Conservation (phyloP, 768 basidiomycete genomes). For the Auricularia cornea region DNA sequence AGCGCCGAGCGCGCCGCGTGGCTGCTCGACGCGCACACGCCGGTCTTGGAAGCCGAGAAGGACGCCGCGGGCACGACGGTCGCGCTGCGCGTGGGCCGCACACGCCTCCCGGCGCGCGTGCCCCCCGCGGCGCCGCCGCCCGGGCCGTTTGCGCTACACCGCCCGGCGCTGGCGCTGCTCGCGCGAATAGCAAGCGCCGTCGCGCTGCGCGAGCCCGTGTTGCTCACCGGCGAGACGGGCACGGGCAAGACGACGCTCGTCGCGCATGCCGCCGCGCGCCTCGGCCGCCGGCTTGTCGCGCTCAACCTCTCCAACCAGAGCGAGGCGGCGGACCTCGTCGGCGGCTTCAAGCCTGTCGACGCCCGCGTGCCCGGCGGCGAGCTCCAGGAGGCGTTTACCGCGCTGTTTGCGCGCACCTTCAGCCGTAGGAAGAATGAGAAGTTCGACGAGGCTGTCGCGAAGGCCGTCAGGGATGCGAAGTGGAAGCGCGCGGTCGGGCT, state of each 20-base stretch:
- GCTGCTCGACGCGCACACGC: constrained; percentile 56
- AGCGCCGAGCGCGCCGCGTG: constrained; percentile 63
- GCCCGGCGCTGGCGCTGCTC: constrained; percentile 70
- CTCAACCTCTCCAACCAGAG: constrained; percentile 96
- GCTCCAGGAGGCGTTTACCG: constrained; percentile 66
- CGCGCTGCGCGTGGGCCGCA: constrained; percentile 55
- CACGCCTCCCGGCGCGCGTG: constrained; percentile 42
- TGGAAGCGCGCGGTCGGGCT: constrained; percentile 80
- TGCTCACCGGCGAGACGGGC: constrained; percentile 97
- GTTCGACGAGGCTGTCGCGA: constrained; percentile 73
- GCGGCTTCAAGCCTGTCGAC: constrained; percentile 95
- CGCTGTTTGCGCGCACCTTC: constrained; percentile 78
- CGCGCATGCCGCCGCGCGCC: constrained; percentile 74
- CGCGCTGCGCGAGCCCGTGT: constrained; percentile 67
- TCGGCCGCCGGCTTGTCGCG: constrained; percentile 69
- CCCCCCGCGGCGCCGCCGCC: constrained; percentile 11
- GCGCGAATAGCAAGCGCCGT: constrained; percentile 73
- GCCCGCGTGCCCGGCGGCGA: constrained; percentile 65
- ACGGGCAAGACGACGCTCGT: constrained; percentile 95
- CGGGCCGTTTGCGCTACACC: constrained; percentile 82
- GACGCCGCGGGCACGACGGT: constrained; percentile 53
- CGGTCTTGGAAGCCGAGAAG: constrained; percentile 54
- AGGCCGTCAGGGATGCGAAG: constrained; percentile 70
- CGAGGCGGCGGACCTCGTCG: constrained; percentile 87
- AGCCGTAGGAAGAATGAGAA: constrained; percentile 84